Evolutionary conservation across 352 stramenopile genomes (phyloP).

Genomic region (Phytophthora hibernalis): DNA sequence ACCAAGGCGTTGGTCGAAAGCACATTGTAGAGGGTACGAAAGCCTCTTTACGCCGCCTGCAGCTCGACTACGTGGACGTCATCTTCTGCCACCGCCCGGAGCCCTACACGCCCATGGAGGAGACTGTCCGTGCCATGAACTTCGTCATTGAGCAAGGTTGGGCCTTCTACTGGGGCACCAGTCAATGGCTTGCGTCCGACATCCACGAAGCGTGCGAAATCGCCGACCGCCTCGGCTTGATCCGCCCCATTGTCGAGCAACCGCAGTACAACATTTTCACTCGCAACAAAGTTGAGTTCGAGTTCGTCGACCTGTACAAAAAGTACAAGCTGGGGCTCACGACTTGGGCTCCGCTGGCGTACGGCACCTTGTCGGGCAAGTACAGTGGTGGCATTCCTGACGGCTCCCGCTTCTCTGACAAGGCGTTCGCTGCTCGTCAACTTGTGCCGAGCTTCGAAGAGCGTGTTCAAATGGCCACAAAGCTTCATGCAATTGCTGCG

Average conservation of each 20-base stretch:
- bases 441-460: not conserved
- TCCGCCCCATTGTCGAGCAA: slow-evolving; percentile 55
- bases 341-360: slow-evolving; percentile 53
- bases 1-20: slow-evolving; percentile 44
- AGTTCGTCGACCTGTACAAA: slow-evolving; percentile 56
- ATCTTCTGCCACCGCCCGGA: slow-evolving; percentile 74
- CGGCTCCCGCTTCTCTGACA: slow-evolving; percentile 43
- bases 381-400: slow-evolving; percentile 45
- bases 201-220: slow-evolving; percentile 61
- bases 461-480: slow-evolving; percentile 8
- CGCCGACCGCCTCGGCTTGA: slow-evolving; percentile 40
- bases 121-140: too few species aligned
- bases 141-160: too few species aligned
- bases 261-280: slow-evolving; percentile 72
- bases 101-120: too few species aligned
- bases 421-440: not conserved
- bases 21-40: slow-evolving; percentile 55
- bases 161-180: slow-evolving; percentile 73
- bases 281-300: slow-evolving; percentile 51
- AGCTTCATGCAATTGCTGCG: slow-evolving; percentile 12
- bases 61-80: slow-evolving; percentile 65
- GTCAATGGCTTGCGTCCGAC: slow-evolving; percentile 25
- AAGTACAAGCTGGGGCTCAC: slow-evolving; percentile 64
- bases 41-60: slow-evolving; percentile 46
- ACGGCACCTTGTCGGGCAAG: slow-evolving; percentile 64